These are phyloP conservation scores for Monosporozyma aquatica DNA, from an alignment of 805 yeast species.

Conservation along the genomic window DNA sequence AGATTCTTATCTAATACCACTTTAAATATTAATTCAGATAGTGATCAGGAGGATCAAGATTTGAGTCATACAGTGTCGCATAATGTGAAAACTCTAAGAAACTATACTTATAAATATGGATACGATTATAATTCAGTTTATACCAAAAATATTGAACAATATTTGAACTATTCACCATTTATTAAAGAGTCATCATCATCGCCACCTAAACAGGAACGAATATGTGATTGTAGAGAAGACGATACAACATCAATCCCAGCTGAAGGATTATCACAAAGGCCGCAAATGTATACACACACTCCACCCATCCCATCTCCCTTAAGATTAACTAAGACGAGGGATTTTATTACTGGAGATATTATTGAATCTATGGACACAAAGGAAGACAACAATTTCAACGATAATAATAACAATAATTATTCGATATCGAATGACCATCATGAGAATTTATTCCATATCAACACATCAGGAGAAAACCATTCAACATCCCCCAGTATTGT, in stretches of 20 bases:
- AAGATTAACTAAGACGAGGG: slow-evolving; percentile 3
- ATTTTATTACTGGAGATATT: slow-evolving; percentile 5
- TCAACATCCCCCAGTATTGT: background rate
- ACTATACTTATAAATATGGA: slow-evolving; percentile 49
- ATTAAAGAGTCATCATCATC: too few relatives aligned
- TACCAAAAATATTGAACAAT: slow-evolving; percentile 34
- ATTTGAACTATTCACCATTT: background rate
- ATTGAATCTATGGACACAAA: too few relatives aligned
- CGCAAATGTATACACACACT: background rate
- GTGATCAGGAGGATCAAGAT: slow-evolving; percentile 26
- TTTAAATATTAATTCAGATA: slow-evolving; percentile 17
- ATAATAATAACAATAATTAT: too few relatives aligned
- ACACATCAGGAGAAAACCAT: background rate
- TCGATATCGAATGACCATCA: too few relatives aligned
- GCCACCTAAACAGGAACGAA: too few relatives aligned
- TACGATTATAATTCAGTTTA: slow-evolving; percentile 75
- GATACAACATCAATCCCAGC: background rate
- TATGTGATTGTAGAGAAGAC: too few relatives aligned
- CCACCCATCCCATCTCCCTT: background rate
- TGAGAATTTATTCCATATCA: background rate
- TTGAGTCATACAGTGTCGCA: slow-evolving; percentile 54
- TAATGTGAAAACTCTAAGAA: slow-evolving; percentile 47
- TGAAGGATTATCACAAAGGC: background rate
- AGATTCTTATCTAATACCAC: slow-evolving; percentile 4
- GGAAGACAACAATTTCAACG: too few relatives aligned